Evolutionary conservation across 306 rosid genomes (phyloP), one percentile per base, ranked within the genome.

Genomic region (Quercus alba): DNA sequence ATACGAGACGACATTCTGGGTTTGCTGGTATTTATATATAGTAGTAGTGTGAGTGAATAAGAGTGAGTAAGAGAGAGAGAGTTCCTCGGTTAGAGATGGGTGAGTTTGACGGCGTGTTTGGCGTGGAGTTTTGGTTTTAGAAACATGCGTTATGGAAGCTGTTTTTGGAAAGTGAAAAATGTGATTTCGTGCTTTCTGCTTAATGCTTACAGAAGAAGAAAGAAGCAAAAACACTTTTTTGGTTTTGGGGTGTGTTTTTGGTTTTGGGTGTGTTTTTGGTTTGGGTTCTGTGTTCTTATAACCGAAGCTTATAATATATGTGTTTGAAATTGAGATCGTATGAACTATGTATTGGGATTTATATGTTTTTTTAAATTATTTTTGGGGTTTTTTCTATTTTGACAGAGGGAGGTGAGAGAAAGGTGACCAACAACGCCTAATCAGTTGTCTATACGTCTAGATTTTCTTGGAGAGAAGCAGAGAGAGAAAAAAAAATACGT

Each of bases 381-480:
- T 13, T 82, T 0, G 33, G 23, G 46, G 1, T 12, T 49, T 18
- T 5, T 52, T 62, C 19, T 75, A 23, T 57, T 59, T 31, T 77
- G 25, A 31, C 82, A 3, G 74, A 66, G 75, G 78, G 79, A 75
- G 88, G 84, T 77, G 89, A 77, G 83, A 75, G 90, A 90, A 79
- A 85, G 96, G 93, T 93, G 81, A 91, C 95, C 98, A 80, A 90
- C 77, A 89, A 84, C 88, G 86, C 87, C 97, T 84, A 92, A 88
- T 85, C 70, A 77, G 20, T 79, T 76, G 54, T 73, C 85, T 56
- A 10, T 83, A 83, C 85, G 85, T 79, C 56, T 79, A 5, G 20
- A 18, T 17, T 46, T 70, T 5, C 66, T 68, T 51, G 54, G 20
- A 41, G 52, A 58, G 11, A 21, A 72, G 44, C 26, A 13, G 31